Base-by-base conservation (phyloP, 192 early-diverging fungal genomes). In the Coemansia sp. region DNA sequence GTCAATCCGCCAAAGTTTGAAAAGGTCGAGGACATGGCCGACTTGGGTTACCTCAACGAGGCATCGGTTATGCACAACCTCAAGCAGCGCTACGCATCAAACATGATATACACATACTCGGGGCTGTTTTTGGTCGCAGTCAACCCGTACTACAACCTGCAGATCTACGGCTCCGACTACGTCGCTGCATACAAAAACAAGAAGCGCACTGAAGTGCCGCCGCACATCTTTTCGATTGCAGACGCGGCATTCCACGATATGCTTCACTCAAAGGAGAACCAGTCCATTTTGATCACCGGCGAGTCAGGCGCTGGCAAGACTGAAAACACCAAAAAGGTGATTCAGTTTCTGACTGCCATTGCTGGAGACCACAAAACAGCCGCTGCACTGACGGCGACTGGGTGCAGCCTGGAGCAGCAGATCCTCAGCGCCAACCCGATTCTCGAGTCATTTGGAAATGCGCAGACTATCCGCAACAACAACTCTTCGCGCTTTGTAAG, bases 1-100 rank as follows among this genome's bases (percentile, higher is more conserved):
- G 96, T 98, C 92, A 99, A 99, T 57, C 97, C 97, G 58, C 97
- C 97, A 62, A 98, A 99, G 82, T 99, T 99, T 69, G 97, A 99
- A 72, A 91, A 90, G 69, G 93, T 91, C 41, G 97, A 99, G 64
- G 97, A 99, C 80, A 98, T 99, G 96, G 97, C 97, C 17, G 94
- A 97, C 49, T 70, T 99, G 60, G 95, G 94, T 11, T 90, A 95
- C 76, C 84, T 99, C 47, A 99, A 99, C 83, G 95, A 96, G 64
- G 92, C 97, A 6, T 98, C 95, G 4, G 97, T 99, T 9, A 89
- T 97, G n/a, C 94, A 99, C 83, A 99, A 99, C 69, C 84, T 99
- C 19, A 84, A 90, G 31, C 85, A 94, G 68, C 86, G 97, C 56
- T 99, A 97, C 69, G 85, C 89, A 6, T 87, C 90, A 17, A 92